Base-by-base conservation (phyloP, 371 early-diverging fungal species). In the Syncephalastrum racemosum region DNA sequence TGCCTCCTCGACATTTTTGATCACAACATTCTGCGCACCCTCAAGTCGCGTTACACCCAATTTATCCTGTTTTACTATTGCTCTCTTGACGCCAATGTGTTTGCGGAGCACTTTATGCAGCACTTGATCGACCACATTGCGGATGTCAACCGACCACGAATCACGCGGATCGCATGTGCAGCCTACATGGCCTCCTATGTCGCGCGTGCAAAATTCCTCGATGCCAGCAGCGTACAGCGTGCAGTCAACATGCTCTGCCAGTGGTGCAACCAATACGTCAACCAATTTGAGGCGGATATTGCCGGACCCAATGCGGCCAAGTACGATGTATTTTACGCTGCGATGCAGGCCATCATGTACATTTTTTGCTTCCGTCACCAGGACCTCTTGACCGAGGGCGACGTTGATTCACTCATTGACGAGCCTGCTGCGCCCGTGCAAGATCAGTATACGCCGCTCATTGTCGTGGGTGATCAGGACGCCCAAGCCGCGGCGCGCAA, bases 341-440 rank as follows among this genome's bases (percentile, higher is more conserved):
- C 84, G n/a, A 85, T 91, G 7, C 96, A 97, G 64, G 91, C 95
- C 0, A 66, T 90, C 43, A 76, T 98, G 64, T 98, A 96, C 64
- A 84, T 95, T 7, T 95, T 95, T 50, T 95, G 95, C 67, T 96
- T 93, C 79, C 85, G 95, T n/a, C 95, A 95, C 94, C 81, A 84
- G 41, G 88, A 92, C 52, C 70, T 91, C 44, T 71, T 85, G 57
- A 20, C 75, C 36, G 14, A 68, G 8, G 77, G 76, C 40, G 72
- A 64, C 46, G 71, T 75, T 43, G 36, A 31, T 12, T 5, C 36
- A 7, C 36, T 31, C 36, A 31, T 50, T n/a, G 36, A 31, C 4
- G 73, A 67, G 22, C 65, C 73, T 40, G 75, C 70, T 25, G 68
- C 68, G 0, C 70, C 64, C 15, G 60, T 71, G 50, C 65, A 63